Evolutionary conservation across 108 stramenopile species (phyloP), one percentile per base, ranked within the genome.

Genomic region (Cyclostephanos tholiformis): DNA sequence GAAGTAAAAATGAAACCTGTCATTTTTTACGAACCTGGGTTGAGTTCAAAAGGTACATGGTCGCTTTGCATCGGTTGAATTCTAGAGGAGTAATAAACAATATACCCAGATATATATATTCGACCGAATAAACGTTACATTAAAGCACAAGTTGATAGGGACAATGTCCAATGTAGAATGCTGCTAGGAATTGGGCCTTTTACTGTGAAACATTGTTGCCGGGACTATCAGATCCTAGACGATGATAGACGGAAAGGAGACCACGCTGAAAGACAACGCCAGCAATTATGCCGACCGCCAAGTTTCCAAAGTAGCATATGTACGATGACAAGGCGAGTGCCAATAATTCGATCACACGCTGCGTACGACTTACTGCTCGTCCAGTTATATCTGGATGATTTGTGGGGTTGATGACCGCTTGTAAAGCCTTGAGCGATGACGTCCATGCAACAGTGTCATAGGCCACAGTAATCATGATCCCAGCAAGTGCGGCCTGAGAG

Each of bases 391-490:
- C 60, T 20, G 39, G 30, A 36, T 74, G 52, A 14, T 74, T 27
- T 38, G 62, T 53, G 17, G 72, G 72, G 4, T 74, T 74, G 38
- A 77, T 44, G 4, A 57, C 67, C 22, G 76, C 61, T 32, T 63
- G 68, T n/a, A 69, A 44, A 20, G 76, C 38, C 11, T 63, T 63
- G 6, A 55, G 2, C 32, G 76, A 64, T n/a, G 68, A 63, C 7
- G 36, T 22, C 67, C 67, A 69, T 30, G 76, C 68, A 43, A 77
- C 63, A 35, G 76, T 77, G 43, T 77, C 76, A 57, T 69, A 69
- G 2, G 76, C 68, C 19, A 77, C 68, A 20, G 67, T 69, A 55
- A 83, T 67, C 68, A 83, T 72, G 20, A 83, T 64, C 6, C 82
- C 82, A 13, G 77, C 77, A 29, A 83, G 52, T 16, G 82, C 76